These are phyloP conservation scores for Saccharomyces mikatae DNA, from an alignment of 805 yeast genomes.

Conservation along the genomic window DNA sequence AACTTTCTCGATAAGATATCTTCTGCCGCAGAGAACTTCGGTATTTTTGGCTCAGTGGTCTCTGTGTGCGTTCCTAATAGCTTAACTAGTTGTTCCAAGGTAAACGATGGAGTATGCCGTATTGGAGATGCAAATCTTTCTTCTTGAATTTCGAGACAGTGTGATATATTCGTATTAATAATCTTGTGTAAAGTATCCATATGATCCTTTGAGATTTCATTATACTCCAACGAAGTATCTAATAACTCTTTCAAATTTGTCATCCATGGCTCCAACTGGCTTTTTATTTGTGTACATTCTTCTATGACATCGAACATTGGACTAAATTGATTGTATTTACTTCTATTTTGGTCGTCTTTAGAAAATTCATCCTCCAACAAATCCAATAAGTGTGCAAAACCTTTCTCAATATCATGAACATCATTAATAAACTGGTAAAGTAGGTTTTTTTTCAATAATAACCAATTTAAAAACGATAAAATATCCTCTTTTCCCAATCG, in stretches of 20 bases:
- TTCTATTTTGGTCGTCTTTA: slow-evolving; percentile 6
- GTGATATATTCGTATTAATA: slow-evolving; percentile 31
- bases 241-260: slow-evolving; percentile 28
- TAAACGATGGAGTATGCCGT: slow-evolving; percentile 33
- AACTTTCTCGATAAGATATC: slow-evolving; percentile 36
- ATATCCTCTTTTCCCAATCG: background rate
- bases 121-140: slow-evolving; percentile 35
- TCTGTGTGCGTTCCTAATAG: slow-evolving; percentile 24
- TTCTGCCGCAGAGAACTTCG: slow-evolving; percentile 35
- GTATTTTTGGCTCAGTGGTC: slow-evolving; percentile 30
- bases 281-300: slow-evolving; percentile 27
- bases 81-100: slow-evolving; percentile 29
- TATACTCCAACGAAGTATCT: slow-evolving; percentile 37
- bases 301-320: slow-evolving; percentile 28
- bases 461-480: slow-evolving; percentile 23
- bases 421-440: slow-evolving; percentile 28
- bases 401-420: slow-evolving; percentile 30
- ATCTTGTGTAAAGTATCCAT: slow-evolving; percentile 37
- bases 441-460: slow-evolving; percentile 29
- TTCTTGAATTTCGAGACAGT: slow-evolving; percentile 33
- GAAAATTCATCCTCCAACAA: slow-evolving; percentile 27
- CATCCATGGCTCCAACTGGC: slow-evolving; percentile 23
- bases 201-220: slow-evolving; percentile 36
- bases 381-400: slow-evolving; percentile 31
- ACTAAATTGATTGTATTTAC: slow-evolving; percentile 3